A percentile compares a stretch with the other conserved stretches of the same genome.
These are phyloP conservation scores for Ceratobasidium sp. DNA, from an alignment of 1,284 basidiomycete genomes.

Conservation along the genomic window DNA sequence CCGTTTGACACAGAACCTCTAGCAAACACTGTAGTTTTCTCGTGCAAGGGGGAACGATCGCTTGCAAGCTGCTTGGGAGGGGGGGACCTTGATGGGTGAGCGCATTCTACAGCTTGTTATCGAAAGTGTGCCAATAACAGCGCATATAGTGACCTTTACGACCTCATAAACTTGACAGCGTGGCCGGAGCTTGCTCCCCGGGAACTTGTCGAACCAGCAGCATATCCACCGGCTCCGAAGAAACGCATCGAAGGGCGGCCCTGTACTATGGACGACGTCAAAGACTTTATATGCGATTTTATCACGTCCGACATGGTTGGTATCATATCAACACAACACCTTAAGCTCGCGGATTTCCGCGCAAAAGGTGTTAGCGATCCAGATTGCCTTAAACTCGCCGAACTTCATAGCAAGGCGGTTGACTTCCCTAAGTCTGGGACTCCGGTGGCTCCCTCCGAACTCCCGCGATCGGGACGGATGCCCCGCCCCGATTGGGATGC, in stretches of 20 bases:
- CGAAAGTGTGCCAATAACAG: constrained; percentile 25
- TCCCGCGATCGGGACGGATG: constrained; percentile 57
- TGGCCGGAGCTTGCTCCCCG: constrained; percentile 61
- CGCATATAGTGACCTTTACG: constrained; percentile 44
- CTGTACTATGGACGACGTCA: constrained; percentile 70
- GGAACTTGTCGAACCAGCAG: constrained; percentile 56
- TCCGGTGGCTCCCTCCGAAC: constrained; percentile 57
- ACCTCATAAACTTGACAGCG: constrained; percentile 51
- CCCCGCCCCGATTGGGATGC: constrained; percentile 73
- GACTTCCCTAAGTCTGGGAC: constrained; percentile 73
- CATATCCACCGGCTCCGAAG: constrained; percentile 59
- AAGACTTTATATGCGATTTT: constrained; percentile 73
- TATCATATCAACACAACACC: constrained; percentile 60
- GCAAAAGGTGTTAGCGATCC: constrained; percentile 60
- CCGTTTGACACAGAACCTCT: constrained; percentile 49
- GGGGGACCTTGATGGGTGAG: constrained; percentile 75
- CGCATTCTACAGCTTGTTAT: constrained; percentile 17
- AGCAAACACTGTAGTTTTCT: constrained; percentile 74
- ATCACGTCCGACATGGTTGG: constrained; percentile 70
- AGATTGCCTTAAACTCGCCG: constrained; percentile 66
- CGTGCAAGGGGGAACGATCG: constrained; percentile 65
- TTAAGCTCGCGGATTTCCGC: constrained; percentile 73
- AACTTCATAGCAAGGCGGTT: constrained; percentile 69
- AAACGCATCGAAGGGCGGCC: constrained; percentile 57
- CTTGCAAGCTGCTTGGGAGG: constrained; percentile 71